phyloP scores from a whole-genome alignment of 1,284 basidiomycete genomes.

The Moesziomyces antarcticus region DNA sequence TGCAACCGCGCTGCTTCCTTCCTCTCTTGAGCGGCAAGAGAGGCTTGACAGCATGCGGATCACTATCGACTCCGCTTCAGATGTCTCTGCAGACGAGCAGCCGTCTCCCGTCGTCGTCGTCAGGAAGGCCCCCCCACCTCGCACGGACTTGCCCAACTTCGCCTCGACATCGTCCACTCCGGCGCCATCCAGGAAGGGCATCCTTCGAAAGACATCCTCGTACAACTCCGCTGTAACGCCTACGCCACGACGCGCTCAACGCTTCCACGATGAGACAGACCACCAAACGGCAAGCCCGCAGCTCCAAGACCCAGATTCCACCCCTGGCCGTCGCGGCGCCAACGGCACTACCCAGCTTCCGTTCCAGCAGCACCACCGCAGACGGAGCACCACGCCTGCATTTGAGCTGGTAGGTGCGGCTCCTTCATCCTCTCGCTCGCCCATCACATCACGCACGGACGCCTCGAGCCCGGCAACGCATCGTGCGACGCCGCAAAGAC shows the following conservation, averaged over 20 bases:
- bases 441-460: slow-evolving; percentile 7
- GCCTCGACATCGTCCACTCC: slow-evolving; percentile 21
- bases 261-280: slow-evolving; percentile 12
- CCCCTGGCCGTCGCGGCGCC: slow-evolving; percentile 6
- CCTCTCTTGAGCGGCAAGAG: not conserved
- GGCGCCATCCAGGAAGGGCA: slow-evolving; percentile 28
- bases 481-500: not conserved
- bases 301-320: slow-evolving; percentile 1
- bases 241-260: slow-evolving; percentile 12
- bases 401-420: slow-evolving; percentile 40
- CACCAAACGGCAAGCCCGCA: not conserved
- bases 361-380: slow-evolving; percentile 17
- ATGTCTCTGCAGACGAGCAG: slow-evolving; percentile 32
- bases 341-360: slow-evolving; percentile 2
- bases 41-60: slow-evolving; percentile 18
- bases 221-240: slow-evolving; percentile 9
- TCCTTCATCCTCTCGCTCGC: slow-evolving; percentile 16
- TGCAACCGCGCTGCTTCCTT: not conserved
- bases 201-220: slow-evolving; percentile 33
- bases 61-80: slow-evolving; percentile 37
- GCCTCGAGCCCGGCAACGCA: slow-evolving; percentile 3
- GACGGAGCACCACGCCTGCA: slow-evolving; percentile 28
- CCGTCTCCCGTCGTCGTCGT: slow-evolving; percentile 23
- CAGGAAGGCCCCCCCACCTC: slow-evolving; percentile 23
- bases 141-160: slow-evolving; percentile 20